A percentile compares a stretch with the other conserved stretches of the same genome.
Evolutionary conservation across 805 yeast genomes (phyloP).

Genomic region (Wickerhamiella nectarea): DNA sequence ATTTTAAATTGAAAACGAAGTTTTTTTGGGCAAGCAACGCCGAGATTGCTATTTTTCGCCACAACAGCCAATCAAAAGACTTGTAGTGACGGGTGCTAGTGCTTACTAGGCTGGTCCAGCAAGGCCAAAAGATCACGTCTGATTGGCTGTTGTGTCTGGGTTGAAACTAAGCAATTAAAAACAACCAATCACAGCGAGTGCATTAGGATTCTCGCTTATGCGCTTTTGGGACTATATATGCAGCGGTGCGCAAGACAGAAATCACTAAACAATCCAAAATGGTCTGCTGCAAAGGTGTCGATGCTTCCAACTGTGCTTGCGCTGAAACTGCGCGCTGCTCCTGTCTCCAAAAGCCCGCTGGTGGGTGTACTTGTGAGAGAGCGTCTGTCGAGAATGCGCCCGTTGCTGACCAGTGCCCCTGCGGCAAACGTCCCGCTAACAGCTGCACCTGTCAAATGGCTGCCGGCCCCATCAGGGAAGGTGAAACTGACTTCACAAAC

Average conservation of each 20-base stretch:
- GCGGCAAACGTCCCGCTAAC: conserved; percentile 42
- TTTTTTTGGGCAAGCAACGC: too few relatives aligned
- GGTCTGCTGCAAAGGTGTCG: conserved; percentile 30
- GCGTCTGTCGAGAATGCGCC: conserved; percentile 38
- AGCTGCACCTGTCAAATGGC: conserved; percentile 40
- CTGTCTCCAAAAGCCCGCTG: conserved; percentile 47
- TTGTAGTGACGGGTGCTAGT: too few relatives aligned
- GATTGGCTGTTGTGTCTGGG: too few relatives aligned
- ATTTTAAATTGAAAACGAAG: too few relatives aligned
- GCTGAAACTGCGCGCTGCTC: conserved; percentile 51
- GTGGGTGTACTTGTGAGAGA: conserved; percentile 40
- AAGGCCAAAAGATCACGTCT: too few relatives aligned
- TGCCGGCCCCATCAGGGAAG: conserved; percentile 33
- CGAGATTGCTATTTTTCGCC: too few relatives aligned
- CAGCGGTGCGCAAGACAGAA: background rate
- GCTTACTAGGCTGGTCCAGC: too few relatives aligned
- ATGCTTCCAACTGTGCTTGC: conserved; percentile 39
- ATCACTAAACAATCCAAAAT: conserved; percentile 16
- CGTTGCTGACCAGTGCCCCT: conserved; percentile 39
- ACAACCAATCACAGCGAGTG: background rate
- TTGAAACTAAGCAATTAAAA: too few relatives aligned
- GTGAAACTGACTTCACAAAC: conserved; percentile 47
- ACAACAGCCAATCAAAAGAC: too few relatives aligned
- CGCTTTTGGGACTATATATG: background rate
- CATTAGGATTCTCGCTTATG: background rate